Percentiles rank a stretch among this genome's conserved stretches.
These are phyloP conservation scores for Spirogloea muscicola DNA, from an alignment of 139 green algal genomes.

Conservation along the genomic window DNA sequence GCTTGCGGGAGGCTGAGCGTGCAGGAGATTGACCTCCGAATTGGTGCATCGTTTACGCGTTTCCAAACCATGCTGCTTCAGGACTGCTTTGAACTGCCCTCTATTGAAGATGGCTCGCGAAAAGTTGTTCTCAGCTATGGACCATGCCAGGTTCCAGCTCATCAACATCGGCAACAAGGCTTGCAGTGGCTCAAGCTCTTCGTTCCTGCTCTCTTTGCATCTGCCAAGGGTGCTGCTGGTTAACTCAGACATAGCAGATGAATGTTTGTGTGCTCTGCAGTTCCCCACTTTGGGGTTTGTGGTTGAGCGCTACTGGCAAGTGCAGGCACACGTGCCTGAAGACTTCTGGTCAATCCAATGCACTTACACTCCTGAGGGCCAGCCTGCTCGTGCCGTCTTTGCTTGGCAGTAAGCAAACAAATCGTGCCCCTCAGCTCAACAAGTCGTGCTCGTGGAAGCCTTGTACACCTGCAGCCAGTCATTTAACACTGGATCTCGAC, in stretches of 20 bases:
- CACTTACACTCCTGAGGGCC: constrained; percentile 7
- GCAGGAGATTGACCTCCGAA: constrained; percentile 89
- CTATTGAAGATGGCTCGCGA: constrained; percentile 13
- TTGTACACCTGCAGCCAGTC: too few species aligned
- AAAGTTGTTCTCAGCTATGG: constrained; percentile 67
- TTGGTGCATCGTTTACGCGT: constrained; percentile 92
- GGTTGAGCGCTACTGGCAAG: constrained; percentile 93
- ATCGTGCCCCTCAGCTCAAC: too few species aligned
- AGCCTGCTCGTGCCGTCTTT: constrained; percentile 25
- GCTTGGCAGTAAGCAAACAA: constrained; percentile 36
- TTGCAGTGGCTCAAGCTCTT: too few species aligned
- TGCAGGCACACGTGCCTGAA: constrained; percentile 86
- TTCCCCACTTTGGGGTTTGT: constrained; percentile 97
- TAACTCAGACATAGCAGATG: too few species aligned
- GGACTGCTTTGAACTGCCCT: constrained; percentile 42
- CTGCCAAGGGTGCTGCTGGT: too few species aligned
- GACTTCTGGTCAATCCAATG: constrained; percentile 83
- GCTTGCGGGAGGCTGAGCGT: too few species aligned
- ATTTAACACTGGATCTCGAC: too few species aligned
- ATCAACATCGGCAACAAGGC: too few species aligned
- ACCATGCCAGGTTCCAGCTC: constrained; percentile 57
- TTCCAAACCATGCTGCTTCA: constrained; percentile 92
- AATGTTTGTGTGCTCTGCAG: too few species aligned
- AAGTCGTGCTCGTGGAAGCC: too few species aligned
- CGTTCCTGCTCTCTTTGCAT: too few species aligned